A percentile compares a stretch with the other conserved stretches of the same genome.
These are phyloP conservation scores for Polychytrium aggregatum DNA, from an alignment of 192 early-diverging fungal species.

Conservation along the genomic window DNA sequence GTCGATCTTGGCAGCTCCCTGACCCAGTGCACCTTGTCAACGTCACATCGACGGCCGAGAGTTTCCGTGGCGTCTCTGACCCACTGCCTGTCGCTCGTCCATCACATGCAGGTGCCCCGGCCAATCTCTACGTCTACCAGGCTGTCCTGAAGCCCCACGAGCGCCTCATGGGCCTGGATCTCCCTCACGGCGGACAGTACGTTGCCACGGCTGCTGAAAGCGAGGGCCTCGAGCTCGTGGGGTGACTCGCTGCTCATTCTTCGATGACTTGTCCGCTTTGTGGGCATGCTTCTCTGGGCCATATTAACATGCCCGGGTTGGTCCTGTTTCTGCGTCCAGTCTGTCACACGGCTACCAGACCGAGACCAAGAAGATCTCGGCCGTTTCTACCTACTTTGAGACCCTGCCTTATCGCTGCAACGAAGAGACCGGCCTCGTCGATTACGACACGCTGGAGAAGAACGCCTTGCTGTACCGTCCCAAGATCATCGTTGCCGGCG, in stretches of 20 bases:
- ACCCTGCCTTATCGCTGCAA: conserved; percentile 89
- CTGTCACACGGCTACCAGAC: conserved; percentile 98
- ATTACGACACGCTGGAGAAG: conserved; percentile 79
- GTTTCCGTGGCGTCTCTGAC: too few species aligned
- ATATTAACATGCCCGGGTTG: too few species aligned
- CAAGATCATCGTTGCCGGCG: conserved; percentile 93
- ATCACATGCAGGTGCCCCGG: conserved; percentile 89
- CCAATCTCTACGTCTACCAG: conserved; percentile 94
- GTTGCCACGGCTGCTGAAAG: conserved; percentile 10
- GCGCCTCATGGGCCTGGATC: conserved; percentile 94
- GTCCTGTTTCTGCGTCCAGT: conserved; percentile 20
- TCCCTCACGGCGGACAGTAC: conserved; percentile 96
- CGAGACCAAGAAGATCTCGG: conserved; percentile 91
- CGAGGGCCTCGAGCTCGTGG: neutral
- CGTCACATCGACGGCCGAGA: too few species aligned
- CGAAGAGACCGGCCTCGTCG: conserved; percentile 82
- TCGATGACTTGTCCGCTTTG: too few species aligned
- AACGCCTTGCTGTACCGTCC: conserved; percentile 80
- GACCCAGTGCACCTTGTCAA: neutral
- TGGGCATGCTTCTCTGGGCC: too few species aligned
- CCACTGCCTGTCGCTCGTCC: too few species aligned
- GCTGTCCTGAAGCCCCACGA: conserved; percentile 94
- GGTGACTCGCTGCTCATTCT: too few species aligned
- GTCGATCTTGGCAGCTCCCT: neutral
- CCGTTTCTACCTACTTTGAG: conserved; percentile 91